These are phyloP conservation scores for Geotrichum bryndzae DNA, from an alignment of 1,139 yeast genomes.

Conservation along the genomic window DNA sequence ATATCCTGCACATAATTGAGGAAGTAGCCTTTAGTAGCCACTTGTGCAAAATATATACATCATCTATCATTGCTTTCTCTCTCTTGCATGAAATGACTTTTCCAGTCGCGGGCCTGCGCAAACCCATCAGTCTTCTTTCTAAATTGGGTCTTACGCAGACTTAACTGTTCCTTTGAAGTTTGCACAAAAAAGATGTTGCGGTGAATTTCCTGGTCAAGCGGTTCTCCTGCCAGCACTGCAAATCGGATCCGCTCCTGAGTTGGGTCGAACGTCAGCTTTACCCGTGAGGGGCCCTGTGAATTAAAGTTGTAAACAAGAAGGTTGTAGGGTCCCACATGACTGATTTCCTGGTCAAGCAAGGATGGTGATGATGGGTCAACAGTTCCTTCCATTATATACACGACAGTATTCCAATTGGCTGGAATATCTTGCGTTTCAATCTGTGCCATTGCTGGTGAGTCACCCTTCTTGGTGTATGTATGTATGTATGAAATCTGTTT, in stretches of 20 bases:
- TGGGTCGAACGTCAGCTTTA: not conserved
- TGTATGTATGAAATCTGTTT: too few relatives aligned
- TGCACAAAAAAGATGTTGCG: conserved; percentile 87
- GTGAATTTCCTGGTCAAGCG: conserved; percentile 59
- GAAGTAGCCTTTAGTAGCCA: not conserved
- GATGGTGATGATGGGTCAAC: not conserved
- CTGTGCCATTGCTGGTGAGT: not conserved
- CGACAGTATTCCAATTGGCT: conserved; percentile 54
- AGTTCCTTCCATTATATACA: conserved; percentile 47
- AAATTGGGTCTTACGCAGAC: conserved; percentile 44
- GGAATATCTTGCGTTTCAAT: conserved; percentile 39
- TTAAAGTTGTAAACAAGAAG: conserved; percentile 2
- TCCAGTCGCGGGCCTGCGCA: conserved; percentile 58
- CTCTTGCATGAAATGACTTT: conserved; percentile 44
- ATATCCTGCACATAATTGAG: too few relatives aligned
- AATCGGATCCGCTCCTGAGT: conserved; percentile 1
- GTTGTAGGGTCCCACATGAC: conserved; percentile 28
- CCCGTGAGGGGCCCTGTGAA: not conserved
- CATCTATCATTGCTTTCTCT: not conserved
- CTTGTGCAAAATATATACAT: not conserved
- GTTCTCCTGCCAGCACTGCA: conserved; percentile 58
- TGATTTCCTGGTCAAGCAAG: not conserved
- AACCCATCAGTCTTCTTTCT: conserved; percentile 48
- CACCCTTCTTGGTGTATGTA: not conserved
- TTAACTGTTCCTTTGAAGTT: conserved; percentile 50